Base-by-base conservation (phyloP, 805 yeast genomes). In the Suhomyces tanzawaensis region DNA sequence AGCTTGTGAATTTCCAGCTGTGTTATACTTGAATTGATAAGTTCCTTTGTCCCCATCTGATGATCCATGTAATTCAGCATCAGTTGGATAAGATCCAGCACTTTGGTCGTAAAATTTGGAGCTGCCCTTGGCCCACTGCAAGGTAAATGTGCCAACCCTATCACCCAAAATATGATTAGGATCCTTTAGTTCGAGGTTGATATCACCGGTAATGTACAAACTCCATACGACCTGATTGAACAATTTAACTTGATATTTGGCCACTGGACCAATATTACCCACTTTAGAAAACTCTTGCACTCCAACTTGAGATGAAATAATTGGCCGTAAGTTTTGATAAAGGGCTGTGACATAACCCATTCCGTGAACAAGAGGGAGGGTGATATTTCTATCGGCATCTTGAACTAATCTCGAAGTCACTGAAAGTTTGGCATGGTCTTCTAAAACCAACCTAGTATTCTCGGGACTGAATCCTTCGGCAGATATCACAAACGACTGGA, bases 261-360 rank as follows among this genome's bases (percentile, higher is more conserved):
- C 54, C 18, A 71, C 62, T 3, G 65, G 57, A 2, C 67, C 64
- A 9, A 46, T 43, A 0, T 13, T 4, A 6, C 49, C 51, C 1
- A 49, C 57, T 21, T 60, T 64, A 2, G 64, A 62, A 39, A 83
- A 66, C 14, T 65, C 63, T 43, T 72, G 76, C 37, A 85, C 66
- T 0, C 95, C 95, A 19, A 84, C 83, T 19, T 71, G 73, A 17
- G 85, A 76, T n/a, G 72, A 69, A 18, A 84, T 47, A 2, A 46
- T 44, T 2, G 60, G 58, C 29, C 32, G 32, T 7, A 48, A 45
- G 23, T 48, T 48, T 16, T 47, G 43, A 38, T 53, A 55, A 13
- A 72, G 60, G 19, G 81, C 86, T 22, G 95, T 82, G 12, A 85
- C 77, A 45, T 85, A 79, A 5, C 96, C 96, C 77, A 74, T 72